Percentiles rank a stretch among this genome's conserved stretches.
These are phyloP conservation scores for Alternaria tenuissima DNA, from an alignment of 2,329 filamentous ascomycete genomes.

Conservation along the genomic window DNA sequence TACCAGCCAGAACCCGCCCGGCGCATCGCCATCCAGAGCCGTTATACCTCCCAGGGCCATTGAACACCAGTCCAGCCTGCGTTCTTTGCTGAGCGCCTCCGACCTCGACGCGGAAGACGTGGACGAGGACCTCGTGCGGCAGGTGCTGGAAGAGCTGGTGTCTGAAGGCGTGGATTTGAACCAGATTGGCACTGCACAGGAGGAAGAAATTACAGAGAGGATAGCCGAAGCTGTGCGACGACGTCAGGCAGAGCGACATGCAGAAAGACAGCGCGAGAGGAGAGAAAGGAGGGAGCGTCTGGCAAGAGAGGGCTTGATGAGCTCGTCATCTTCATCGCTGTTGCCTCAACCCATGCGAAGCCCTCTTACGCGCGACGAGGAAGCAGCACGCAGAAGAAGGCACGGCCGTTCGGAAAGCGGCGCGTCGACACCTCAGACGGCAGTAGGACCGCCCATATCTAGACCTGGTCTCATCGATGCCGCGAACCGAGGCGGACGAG, in stretches of 20 bases:
- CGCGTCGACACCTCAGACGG: conserved; percentile 43
- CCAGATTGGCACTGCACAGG: conserved; percentile 81
- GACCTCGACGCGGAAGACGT: conserved; percentile 80
- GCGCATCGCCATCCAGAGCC: conserved; percentile 30
- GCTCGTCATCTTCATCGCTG: conserved; percentile 33
- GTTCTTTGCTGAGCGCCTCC: conserved; percentile 82
- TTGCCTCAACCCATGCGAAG: conserved; percentile 36
- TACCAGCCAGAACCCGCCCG: conserved; percentile 36
- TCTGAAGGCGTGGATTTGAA: conserved; percentile 89
- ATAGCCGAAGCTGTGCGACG: conserved; percentile 89
- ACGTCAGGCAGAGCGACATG: conserved; percentile 71
- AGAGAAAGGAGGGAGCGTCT: conserved; percentile 44
- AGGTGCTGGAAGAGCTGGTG: conserved; percentile 87
- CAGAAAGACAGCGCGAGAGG: conserved; percentile 62
- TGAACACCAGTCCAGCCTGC: conserved; percentile 88
- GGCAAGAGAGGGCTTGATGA: conserved; percentile 50
- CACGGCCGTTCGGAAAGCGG: conserved; percentile 49
- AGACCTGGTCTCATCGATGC: conserved; percentile 57
- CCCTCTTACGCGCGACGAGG: conserved; percentile 40
- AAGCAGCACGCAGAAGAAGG: conserved; percentile 38
- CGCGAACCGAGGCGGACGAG: conserved; percentile 42
- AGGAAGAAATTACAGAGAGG: conserved; percentile 88
- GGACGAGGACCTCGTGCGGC: conserved; percentile 85
- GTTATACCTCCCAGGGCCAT: conserved; percentile 64
- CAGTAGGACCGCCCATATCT: conserved; percentile 55